Conservation (phyloP, 441 rosid genomes). For the Eruca vesicaria region DNA sequence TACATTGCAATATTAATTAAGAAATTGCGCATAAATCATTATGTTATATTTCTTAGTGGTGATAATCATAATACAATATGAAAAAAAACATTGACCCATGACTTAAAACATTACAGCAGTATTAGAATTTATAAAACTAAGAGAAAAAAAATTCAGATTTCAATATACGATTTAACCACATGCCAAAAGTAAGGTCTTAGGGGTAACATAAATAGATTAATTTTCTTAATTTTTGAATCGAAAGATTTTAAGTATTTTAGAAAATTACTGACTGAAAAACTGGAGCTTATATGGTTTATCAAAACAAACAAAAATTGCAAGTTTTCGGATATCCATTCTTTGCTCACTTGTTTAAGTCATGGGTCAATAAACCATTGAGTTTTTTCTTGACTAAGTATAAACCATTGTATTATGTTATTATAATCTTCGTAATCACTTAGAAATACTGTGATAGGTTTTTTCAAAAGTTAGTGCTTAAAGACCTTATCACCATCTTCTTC, state of each 20-base stretch:
- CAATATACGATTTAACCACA: neutral
- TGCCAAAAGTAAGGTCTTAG: neutral
- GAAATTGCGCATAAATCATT: neutral
- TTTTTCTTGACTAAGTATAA: neutral
- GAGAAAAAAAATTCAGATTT: neutral
- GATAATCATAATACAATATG: neutral
- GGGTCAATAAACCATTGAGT: neutral
- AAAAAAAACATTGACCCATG: neutral
- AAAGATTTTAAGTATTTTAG: too few species aligned
- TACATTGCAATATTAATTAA: neutral
- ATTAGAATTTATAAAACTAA: neutral
- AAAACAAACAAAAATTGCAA: neutral
- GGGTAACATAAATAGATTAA: neutral
- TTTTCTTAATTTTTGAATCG: neutral
- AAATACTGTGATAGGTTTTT: neutral
- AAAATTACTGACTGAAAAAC: neutral
- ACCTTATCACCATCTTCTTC: neutral
- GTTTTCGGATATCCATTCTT: neutral
- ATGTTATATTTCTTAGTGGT: neutral
- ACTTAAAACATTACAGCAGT: neutral
- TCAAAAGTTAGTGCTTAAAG: neutral
- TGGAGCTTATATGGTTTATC: neutral
- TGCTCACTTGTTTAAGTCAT: neutral
- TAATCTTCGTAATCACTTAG: neutral
- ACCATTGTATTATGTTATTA: neutral